These are phyloP conservation scores for Monilinia vaccinii-corymbosi DNA, from an alignment of 2,329 filamentous ascomycete species.

Conservation along the genomic window DNA sequence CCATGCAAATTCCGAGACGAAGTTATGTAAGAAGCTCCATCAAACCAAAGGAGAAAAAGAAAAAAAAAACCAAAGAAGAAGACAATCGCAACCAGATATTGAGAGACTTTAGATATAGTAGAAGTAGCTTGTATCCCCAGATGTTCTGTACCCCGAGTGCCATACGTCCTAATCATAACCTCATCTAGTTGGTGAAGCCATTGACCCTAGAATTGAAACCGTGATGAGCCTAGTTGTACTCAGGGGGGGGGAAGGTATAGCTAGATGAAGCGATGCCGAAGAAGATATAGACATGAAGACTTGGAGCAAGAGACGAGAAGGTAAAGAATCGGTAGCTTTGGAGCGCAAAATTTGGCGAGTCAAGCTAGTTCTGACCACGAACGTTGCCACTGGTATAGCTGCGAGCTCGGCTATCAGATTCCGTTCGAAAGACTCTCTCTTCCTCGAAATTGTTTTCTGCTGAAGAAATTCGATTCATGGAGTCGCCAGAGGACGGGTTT, in stretches of 20 bases:
- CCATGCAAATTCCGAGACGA: background rate
- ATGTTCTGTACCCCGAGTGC: background rate
- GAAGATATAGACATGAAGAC: background rate
- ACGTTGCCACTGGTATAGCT: background rate
- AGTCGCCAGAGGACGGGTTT: background rate
- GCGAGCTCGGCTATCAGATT: background rate
- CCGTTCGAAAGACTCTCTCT: background rate
- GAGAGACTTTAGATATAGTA: background rate
- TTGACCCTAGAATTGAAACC: background rate
- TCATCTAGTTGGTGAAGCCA: background rate
- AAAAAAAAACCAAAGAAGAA: background rate
- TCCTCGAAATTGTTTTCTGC: background rate
- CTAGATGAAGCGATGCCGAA: background rate
- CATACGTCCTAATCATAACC: background rate
- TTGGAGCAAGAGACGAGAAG: background rate
- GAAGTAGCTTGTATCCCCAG: background rate
- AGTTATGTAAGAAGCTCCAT: background rate
- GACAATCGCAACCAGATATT: background rate
- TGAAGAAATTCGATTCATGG: background rate
- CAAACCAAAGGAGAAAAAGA: background rate
- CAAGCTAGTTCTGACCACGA: background rate
- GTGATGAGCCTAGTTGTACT: slow-evolving; percentile 1
- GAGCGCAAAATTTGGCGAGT: background rate
- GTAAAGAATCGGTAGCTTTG: background rate
- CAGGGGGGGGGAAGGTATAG: background rate